phyloP scores from a whole-genome alignment of 257 asterid genomes.

The Misopates orontium region DNA sequence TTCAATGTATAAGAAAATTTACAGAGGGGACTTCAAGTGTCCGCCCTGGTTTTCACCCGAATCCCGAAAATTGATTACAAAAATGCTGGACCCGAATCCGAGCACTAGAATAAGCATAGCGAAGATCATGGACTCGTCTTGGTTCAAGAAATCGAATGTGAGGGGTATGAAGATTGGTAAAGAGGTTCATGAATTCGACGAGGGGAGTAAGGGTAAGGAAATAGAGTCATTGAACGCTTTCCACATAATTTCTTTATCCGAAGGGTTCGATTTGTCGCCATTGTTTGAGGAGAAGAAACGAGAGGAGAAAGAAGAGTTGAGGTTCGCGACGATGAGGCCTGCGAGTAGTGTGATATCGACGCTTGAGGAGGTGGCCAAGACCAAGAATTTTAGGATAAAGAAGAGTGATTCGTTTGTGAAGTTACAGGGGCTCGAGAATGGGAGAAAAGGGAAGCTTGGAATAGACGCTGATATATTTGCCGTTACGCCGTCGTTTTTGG shows the following conservation, averaged over 20 bases:
- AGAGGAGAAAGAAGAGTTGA: conserved; percentile 28
- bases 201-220: conserved; percentile 30
- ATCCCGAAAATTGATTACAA: conserved; percentile 32
- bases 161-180: conserved; percentile 7
- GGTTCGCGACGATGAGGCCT: conserved; percentile 33
- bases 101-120: conserved; percentile 38
- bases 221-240: conserved; percentile 46
- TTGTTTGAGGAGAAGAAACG: conserved; percentile 39
- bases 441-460: conserved; percentile 25
- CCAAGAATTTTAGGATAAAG: conserved; percentile 18
- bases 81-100: conserved; percentile 51
- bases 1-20: conserved; percentile 42
- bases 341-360: conserved; percentile 25
- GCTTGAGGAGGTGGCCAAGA: conserved; percentile 19
- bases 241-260: conserved; percentile 51
- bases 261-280: conserved; percentile 51
- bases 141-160: conserved; percentile 37
- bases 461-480: conserved; percentile 20
- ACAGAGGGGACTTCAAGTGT: conserved; percentile 49
- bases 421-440: conserved; percentile 17
- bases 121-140: conserved; percentile 38
- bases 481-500: conserved; percentile 19
- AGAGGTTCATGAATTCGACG: conserved; percentile 28
- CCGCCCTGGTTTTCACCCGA: conserved; percentile 53
- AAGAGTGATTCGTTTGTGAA: conserved; percentile 22